Conservation (phyloP, 768 basidiomycete species). For the Lactifluus echinatus region DNA sequence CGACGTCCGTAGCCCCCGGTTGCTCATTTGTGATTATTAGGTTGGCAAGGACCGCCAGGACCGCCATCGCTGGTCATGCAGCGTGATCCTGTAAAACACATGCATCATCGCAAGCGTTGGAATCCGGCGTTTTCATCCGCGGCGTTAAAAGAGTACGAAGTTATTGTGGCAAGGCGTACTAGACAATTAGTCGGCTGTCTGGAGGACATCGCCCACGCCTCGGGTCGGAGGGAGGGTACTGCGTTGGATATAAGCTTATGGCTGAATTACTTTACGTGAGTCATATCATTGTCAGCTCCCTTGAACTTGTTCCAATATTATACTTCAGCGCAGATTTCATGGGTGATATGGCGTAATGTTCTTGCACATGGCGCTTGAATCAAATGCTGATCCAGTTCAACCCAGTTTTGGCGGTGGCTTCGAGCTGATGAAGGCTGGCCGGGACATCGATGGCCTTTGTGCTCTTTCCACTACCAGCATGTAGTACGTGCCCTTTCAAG, state of each 20-base stretch:
- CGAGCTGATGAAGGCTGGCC: conserved; percentile 23
- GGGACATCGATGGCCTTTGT: conserved; percentile 3
- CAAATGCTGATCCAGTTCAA: neutral
- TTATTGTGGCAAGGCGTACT: conserved; percentile 28
- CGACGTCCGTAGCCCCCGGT: too few relatives aligned
- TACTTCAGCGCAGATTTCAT: conserved; percentile 36
- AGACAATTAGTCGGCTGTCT: conserved; percentile 26
- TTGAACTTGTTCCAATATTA: neutral
- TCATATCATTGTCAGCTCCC: neutral
- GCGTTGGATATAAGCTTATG: conserved; percentile 28
- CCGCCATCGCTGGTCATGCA: conserved; percentile 25
- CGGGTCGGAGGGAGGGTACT: conserved; percentile 9
- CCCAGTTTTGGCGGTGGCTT: conserved; percentile 25
- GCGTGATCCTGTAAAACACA: conserved; percentile 32
- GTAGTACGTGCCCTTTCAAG: neutral
- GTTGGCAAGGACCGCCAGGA: conserved; percentile 9
- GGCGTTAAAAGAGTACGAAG: conserved; percentile 38
- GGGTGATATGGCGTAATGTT: conserved; percentile 38
- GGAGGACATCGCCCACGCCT: conserved; percentile 11
- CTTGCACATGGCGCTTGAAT: neutral
- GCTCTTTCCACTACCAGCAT: neutral
- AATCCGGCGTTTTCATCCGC: conserved; percentile 33
- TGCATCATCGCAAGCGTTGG: conserved; percentile 36
- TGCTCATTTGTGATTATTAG: neutral
- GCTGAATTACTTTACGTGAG: conserved; percentile 34